These are phyloP conservation scores for Metarhizium sp. DNA, from an alignment of 2,329 filamentous ascomycete species.

Conservation along the genomic window DNA sequence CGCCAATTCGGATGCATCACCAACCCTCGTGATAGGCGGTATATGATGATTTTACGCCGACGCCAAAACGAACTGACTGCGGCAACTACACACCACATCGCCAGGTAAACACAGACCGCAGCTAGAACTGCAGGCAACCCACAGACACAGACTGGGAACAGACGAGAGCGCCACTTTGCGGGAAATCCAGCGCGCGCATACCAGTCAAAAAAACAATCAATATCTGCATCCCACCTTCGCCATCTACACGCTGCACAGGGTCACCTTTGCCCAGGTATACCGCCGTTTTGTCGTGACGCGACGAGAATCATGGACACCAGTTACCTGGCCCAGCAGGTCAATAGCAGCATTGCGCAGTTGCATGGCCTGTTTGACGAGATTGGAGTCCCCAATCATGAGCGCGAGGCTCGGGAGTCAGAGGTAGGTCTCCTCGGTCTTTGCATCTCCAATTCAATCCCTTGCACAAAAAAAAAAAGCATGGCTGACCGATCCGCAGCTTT, in stretches of 20 bases:
- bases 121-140: background rate
- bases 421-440: constrained; percentile 31
- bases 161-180: background rate
- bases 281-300: background rate
- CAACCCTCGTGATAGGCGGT: background rate
- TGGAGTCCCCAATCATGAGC: constrained; percentile 86
- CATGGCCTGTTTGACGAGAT: constrained; percentile 97
- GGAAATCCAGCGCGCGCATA: background rate
- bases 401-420: constrained; percentile 82
- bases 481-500: constrained; percentile 50
- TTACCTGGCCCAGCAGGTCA: constrained; percentile 91
- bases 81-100: background rate
- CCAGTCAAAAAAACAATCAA: background rate
- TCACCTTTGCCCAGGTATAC: background rate
- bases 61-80: background rate
- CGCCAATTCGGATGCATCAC: background rate
- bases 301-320: constrained; percentile 65
- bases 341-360: constrained; percentile 83
- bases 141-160: background rate
- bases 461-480: background rate
- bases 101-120: background rate
- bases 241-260: background rate
- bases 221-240: background rate
- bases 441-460: background rate
- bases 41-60: constrained; percentile 3